These are phyloP conservation scores for Flaveria linearis DNA, from an alignment of 129 eudicot species.

Conservation along the genomic window DNA sequence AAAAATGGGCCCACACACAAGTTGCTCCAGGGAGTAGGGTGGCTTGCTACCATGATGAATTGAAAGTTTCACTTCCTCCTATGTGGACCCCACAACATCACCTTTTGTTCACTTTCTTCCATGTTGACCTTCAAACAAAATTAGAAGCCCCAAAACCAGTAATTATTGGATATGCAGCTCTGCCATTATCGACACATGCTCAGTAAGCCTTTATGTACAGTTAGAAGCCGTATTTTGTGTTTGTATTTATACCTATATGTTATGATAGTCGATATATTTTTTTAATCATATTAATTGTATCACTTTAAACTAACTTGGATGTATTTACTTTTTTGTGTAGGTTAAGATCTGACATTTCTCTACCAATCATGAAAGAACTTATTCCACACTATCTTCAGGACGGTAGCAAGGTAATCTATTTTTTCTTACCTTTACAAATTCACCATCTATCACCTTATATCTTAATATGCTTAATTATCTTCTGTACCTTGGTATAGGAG, in stretches of 20 bases:
- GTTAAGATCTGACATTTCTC: conserved; percentile 80
- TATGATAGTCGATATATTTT: neutral
- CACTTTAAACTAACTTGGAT: conserved; percentile 11
- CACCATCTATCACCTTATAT: neutral
- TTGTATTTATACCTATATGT: neutral
- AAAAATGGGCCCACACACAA: conserved; percentile 90
- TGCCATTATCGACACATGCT: conserved; percentile 84
- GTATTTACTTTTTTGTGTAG: conserved; percentile 41
- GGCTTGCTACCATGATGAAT: conserved; percentile 93
- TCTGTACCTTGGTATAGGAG: conserved; percentile 53
- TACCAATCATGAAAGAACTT: conserved; percentile 90
- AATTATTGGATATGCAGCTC: conserved; percentile 87
- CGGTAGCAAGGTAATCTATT: conserved; percentile 63
- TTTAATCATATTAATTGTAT: neutral
- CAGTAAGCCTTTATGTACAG: conserved; percentile 53
- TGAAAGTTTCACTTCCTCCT: conserved; percentile 90
- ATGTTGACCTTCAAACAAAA: conserved; percentile 95
- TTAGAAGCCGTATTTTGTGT: neutral
- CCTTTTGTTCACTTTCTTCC: conserved; percentile 91
- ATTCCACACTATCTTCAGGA: conserved; percentile 99
- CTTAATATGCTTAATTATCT: neutral
- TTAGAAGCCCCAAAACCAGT: conserved; percentile 99
- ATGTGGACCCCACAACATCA: conserved; percentile 93
- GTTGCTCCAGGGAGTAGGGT: conserved; percentile 93
- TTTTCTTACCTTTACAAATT: conserved; percentile 7